Conservation (phyloP, 177 flowering plant genomes). For the Vitis hybrid region DNA sequence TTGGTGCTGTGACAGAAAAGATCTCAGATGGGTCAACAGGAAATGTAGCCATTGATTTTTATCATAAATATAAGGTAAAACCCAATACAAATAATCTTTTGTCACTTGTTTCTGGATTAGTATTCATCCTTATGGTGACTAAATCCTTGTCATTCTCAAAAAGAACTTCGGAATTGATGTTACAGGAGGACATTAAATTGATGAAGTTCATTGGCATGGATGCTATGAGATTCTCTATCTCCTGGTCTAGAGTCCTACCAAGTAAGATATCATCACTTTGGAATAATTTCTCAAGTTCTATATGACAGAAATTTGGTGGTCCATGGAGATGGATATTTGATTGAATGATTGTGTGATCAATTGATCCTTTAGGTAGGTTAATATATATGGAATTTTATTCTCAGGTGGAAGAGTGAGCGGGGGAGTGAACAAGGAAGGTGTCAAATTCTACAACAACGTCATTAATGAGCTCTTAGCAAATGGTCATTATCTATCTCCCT, state of each 20-base stretch:
- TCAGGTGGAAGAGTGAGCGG: conserved; percentile 11
- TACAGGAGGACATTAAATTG: conserved; percentile 9
- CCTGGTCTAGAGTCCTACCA: conserved; percentile 14
- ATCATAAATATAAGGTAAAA: too few species aligned
- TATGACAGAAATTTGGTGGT: not conserved
- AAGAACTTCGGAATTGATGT: not conserved
- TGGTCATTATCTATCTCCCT: not conserved
- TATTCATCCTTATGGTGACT: too few species aligned
- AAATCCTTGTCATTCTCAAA: not conserved
- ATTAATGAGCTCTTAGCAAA: conserved; percentile 7
- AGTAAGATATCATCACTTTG: not conserved
- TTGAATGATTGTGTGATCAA: too few species aligned
- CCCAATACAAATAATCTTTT: too few species aligned
- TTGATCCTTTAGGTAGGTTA: too few species aligned
- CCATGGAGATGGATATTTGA: too few species aligned
- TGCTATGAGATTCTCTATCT: conserved; percentile 14
- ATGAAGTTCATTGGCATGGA: conserved; percentile 10
- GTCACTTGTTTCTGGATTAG: too few species aligned
- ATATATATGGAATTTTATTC: not conserved
- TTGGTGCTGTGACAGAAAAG: too few species aligned
- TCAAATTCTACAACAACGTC: conserved; percentile 13
- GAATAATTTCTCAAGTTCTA: not conserved
- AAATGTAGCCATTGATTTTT: too few species aligned
- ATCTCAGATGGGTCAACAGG: too few species aligned
- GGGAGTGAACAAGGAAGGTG: conserved; percentile 8